phyloP scores from a whole-genome alignment of 2,329 filamentous ascomycete genomes.

The Paramyrothecium sp. region DNA sequence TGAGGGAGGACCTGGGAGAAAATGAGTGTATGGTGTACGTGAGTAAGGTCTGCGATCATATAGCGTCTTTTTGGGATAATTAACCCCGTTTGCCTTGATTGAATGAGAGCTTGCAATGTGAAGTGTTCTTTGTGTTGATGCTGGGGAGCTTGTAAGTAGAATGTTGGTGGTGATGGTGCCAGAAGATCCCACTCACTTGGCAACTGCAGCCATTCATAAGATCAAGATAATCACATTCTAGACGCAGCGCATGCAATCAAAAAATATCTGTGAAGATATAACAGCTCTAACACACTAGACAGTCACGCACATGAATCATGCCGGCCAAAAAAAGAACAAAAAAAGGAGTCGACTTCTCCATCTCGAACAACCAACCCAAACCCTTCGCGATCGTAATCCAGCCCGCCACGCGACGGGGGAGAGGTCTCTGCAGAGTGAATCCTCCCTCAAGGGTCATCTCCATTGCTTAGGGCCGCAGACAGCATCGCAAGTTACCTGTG shows the following conservation, averaged over 20 bases:
- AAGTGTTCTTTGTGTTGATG: no score
- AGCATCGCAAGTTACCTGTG: constrained; percentile 66
- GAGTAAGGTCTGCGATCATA: constrained; percentile 1
- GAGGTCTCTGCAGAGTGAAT: constrained; percentile 70
- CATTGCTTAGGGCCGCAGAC: constrained; percentile 64
- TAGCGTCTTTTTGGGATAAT: not conserved
- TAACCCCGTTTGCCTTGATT: not conserved
- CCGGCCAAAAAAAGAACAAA: constrained; percentile 29
- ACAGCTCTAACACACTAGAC: fast-evolving
- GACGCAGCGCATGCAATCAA: no score
- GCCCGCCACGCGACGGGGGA: constrained; percentile 69
- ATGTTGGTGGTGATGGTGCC: no score
- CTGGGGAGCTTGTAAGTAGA: no score
- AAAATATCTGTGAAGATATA: not conserved
- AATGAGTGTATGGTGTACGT: not conserved
- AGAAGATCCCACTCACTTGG: no score
- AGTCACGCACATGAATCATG: not conserved
- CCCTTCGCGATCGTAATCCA: constrained; percentile 65
- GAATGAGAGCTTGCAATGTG: not conserved
- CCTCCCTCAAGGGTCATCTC: constrained; percentile 69
- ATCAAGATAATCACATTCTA: no score
- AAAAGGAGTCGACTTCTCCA: constrained; percentile 51
- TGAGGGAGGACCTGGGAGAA: not conserved
- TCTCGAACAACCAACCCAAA: constrained; percentile 55
- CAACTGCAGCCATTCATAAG: no score